phyloP scores from a whole-genome alignment of 2,329 filamentous ascomycete genomes.

The Pseudopithomyces maydicus region DNA sequence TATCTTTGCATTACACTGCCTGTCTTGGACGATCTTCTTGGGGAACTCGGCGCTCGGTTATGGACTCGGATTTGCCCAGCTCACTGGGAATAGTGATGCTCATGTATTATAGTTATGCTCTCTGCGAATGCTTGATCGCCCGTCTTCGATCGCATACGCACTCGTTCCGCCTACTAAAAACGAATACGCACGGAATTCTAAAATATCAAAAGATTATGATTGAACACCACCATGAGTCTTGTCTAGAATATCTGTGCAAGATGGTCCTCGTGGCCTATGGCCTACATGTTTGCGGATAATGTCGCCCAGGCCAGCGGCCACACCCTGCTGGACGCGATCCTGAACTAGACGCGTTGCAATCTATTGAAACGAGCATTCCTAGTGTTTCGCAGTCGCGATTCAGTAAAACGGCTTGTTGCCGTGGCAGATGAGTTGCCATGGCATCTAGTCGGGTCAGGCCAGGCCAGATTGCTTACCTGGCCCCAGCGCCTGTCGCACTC shows the following conservation, averaged over 20 bases:
- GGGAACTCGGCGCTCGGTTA: slow-evolving; percentile 38
- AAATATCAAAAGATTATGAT: slow-evolving; percentile 26
- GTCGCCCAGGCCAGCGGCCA: not conserved
- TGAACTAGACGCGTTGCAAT: not conserved
- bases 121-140: slow-evolving; percentile 43
- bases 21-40: slow-evolving; percentile 31
- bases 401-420: not conserved
- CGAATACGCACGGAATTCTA: slow-evolving; percentile 19
- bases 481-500: no score
- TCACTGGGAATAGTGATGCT: slow-evolving; percentile 28
- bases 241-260: not conserved
- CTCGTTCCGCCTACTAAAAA: slow-evolving; percentile 28
- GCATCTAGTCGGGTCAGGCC: not conserved
- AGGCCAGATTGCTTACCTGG: not conserved
- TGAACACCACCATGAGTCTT: not conserved
- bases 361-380: not conserved
- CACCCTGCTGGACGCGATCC: not conserved
- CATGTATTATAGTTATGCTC: slow-evolving; percentile 38
- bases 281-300: no score
- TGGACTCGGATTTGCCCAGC: slow-evolving; percentile 36
- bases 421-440: not conserved
- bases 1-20: slow-evolving; percentile 26
- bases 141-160: slow-evolving; percentile 35
- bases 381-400: not conserved
- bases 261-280: not conserved